These are phyloP conservation scores for Colletotrichum aenigma DNA, from an alignment of 2,329 filamentous ascomycete species.

Conservation along the genomic window DNA sequence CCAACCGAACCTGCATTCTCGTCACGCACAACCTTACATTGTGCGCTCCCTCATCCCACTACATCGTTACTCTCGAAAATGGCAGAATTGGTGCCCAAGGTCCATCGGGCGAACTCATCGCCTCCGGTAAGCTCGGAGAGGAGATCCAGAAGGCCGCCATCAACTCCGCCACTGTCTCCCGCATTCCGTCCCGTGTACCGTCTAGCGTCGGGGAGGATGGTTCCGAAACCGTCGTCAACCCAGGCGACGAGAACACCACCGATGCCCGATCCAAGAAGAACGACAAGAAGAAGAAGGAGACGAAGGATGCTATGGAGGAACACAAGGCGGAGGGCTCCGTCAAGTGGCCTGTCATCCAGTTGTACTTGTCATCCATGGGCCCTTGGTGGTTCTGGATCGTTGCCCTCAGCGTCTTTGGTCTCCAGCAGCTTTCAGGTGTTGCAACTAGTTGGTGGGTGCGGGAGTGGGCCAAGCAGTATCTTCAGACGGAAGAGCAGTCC, in stretches of 20 bases:
- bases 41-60: conserved; percentile 79
- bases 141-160: conserved; percentile 78
- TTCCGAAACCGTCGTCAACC: conserved; percentile 58
- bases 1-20: conserved; percentile 85
- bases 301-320: conserved; percentile 68
- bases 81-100: conserved; percentile 81
- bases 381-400: conserved; percentile 93
- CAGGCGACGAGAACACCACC: conserved; percentile 53
- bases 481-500: conserved; percentile 43
- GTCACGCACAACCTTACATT: conserved; percentile 96
- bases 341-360: conserved; percentile 82
- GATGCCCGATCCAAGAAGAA: conserved; percentile 51
- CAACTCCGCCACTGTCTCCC: conserved; percentile 72
- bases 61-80: conserved; percentile 86
- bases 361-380: conserved; percentile 93
- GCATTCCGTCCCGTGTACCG: conserved; percentile 76
- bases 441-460: conserved; percentile 95
- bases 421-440: conserved; percentile 85
- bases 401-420: conserved; percentile 74
- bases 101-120: conserved; percentile 76
- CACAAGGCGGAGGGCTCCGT: conserved; percentile 85
- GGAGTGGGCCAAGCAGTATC: conserved; percentile 93
- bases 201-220: conserved; percentile 74
- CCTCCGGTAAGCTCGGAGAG: conserved; percentile 87
- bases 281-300: conserved; percentile 49